A percentile compares a stretch with the other conserved stretches of the same genome.
Conservation (phyloP, 2,329 filamentous ascomycete genomes). For the Escovopsis weberi region DNA sequence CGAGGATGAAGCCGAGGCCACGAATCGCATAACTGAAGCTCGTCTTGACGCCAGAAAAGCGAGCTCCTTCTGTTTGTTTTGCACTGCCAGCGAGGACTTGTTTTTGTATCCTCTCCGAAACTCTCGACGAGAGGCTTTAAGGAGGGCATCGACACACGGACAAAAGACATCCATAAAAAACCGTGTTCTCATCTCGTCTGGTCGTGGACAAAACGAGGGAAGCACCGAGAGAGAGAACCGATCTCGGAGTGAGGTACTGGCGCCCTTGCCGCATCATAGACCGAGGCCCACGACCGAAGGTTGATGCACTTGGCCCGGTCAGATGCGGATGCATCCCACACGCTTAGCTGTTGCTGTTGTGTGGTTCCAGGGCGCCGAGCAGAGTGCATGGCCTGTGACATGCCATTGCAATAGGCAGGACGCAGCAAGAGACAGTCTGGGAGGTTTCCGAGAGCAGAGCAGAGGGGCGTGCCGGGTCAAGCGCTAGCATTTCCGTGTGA, state of each 20-base stretch:
- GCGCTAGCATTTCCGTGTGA: slow-evolving; percentile 30
- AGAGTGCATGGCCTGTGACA: slow-evolving; percentile 8
- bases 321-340: slow-evolving; percentile 31
- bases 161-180: slow-evolving; percentile 95
- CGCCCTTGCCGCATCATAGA: slow-evolving; percentile 30
- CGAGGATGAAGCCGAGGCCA: slow-evolving; percentile 7
- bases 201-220: slow-evolving; percentile 35
- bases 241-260: slow-evolving; percentile 26
- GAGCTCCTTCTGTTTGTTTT: slow-evolving; percentile 57
- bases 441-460: slow-evolving; percentile 29
- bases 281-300: slow-evolving; percentile 28
- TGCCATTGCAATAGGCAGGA: not conserved
- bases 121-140: slow-evolving; percentile 19
- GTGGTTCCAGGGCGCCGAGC: slow-evolving; percentile 24
- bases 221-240: slow-evolving; percentile 14
- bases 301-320: slow-evolving; percentile 45
- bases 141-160: slow-evolving; percentile 60
- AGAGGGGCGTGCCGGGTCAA: slow-evolving; percentile 24
- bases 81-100: slow-evolving; percentile 80
- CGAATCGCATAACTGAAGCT: slow-evolving; percentile 4
- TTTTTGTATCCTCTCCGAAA: slow-evolving; percentile 80
- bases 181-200: slow-evolving; percentile 48
- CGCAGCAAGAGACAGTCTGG: slow-evolving; percentile 7
- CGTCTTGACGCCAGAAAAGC: slow-evolving; percentile 8
- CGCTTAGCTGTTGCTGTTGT: slow-evolving; percentile 24